Percentiles rank a stretch among this genome's conserved stretches.
Conservation (phyloP, 805 yeast genomes). For the Barnettozyma sucrosica region DNA sequence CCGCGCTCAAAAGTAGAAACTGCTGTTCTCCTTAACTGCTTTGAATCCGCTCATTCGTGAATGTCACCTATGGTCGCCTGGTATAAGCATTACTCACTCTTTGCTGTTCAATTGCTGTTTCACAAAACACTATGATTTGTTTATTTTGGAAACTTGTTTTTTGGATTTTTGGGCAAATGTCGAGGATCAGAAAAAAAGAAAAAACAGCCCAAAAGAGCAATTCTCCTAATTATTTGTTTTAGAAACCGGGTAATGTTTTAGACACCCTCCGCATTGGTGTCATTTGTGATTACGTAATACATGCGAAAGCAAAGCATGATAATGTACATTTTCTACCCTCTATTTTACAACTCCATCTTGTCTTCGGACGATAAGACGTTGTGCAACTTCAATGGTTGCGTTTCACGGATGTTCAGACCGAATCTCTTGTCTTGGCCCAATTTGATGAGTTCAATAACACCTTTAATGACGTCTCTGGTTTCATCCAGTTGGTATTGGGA, state of each 20-base stretch:
- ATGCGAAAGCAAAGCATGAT: background rate
- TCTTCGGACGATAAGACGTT: slow-evolving; percentile 6
- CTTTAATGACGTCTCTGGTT: slow-evolving; percentile 34
- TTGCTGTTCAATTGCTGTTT: slow-evolving; percentile 5
- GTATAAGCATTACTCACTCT: slow-evolving; percentile 1
- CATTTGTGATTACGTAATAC: background rate
- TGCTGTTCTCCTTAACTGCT: background rate
- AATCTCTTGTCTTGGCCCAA: slow-evolving; percentile 62
- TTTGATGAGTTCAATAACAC: slow-evolving; percentile 49
- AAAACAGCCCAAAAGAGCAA: background rate
- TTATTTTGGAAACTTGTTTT: slow-evolving; percentile 6
- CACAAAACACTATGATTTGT: slow-evolving; percentile 6
- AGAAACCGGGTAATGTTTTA: background rate
- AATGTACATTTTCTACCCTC: slow-evolving; percentile 1
- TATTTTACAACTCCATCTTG: slow-evolving; percentile 6
- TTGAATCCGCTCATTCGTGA: background rate
- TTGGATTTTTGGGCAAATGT: slow-evolving; percentile 1
- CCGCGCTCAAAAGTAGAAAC: background rate
- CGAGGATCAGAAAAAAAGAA: background rate
- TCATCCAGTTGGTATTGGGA: slow-evolving; percentile 62
- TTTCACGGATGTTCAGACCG: slow-evolving; percentile 61
- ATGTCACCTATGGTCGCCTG: background rate
- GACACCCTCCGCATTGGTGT: too few species aligned
- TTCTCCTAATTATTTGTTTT: background rate
- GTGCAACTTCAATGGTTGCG: slow-evolving; percentile 45